phyloP scores from a whole-genome alignment of 192 early-diverging fungal species.

The Backusella macrospora region DNA sequence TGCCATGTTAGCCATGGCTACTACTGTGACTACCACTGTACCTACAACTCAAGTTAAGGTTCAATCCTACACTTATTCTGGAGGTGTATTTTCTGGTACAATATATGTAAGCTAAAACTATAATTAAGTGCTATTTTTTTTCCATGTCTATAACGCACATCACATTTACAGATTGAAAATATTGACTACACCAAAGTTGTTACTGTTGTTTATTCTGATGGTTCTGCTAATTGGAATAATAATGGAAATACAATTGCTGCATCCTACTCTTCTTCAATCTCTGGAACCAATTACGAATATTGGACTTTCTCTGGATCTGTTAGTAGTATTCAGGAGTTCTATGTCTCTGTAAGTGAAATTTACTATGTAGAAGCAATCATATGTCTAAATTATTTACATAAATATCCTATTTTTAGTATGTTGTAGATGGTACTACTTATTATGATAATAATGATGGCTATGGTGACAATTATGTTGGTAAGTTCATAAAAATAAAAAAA shows the following conservation, averaged over 20 bases:
- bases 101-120: slow-evolving; percentile 17
- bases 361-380: not conserved
- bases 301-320: slow-evolving; percentile 28
- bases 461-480: slow-evolving; percentile 19
- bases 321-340: slow-evolving; percentile 37
- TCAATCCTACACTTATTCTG: slow-evolving; percentile 17
- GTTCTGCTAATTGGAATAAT: slow-evolving; percentile 18
- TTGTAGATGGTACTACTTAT: slow-evolving; percentile 37
- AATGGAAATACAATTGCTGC: not conserved
- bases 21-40: not conserved
- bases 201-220: slow-evolving; percentile 19
- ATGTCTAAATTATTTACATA: not conserved
- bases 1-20: not conserved
- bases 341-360: slow-evolving; percentile 22
- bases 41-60: slow-evolving; percentile 28
- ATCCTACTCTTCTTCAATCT: slow-evolving; percentile 25
- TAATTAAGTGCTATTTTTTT: not conserved
- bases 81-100: slow-evolving; percentile 20
- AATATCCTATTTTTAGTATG: slow-evolving; percentile 17
- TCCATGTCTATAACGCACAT: not conserved
- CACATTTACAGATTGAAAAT: slow-evolving; percentile 15
- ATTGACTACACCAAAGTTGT: slow-evolving; percentile 29
- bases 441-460: slow-evolving; percentile 39
- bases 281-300: slow-evolving; percentile 36
- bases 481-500: too few species aligned